Evolutionary conservation across 345 rosid species (phyloP).

Genomic region (Hibiscus mutabilis): DNA sequence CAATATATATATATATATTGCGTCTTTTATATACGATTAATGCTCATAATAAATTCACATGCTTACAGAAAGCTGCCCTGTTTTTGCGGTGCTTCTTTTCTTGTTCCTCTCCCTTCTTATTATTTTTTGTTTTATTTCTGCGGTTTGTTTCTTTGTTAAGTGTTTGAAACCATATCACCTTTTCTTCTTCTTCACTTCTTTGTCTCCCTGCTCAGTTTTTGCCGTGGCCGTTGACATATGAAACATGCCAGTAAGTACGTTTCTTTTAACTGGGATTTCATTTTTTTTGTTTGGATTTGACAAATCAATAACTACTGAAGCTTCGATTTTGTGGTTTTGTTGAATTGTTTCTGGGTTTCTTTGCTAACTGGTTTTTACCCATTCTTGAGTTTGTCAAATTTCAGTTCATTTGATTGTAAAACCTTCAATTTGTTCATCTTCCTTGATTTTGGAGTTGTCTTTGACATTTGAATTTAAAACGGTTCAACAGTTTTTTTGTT

Average conservation of each 20-base stretch:
- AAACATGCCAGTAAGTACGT: constrained; percentile 99
- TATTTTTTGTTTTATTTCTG: neutral
- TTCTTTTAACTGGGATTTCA: constrained; percentile 29
- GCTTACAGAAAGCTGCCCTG: constrained; percentile 33
- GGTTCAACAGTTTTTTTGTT: constrained; percentile 6
- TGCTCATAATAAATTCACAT: constrained; percentile 38
- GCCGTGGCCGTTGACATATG: constrained; percentile 47
- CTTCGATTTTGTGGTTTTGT: constrained; percentile 16
- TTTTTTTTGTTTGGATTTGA: neutral
- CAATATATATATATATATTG: neutral
- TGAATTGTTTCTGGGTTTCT: neutral
- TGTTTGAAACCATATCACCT: no score
- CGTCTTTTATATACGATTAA: constrained; percentile 58
- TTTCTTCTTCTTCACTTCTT: constrained; percentile 2
- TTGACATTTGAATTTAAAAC: neutral
- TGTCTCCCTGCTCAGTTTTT: constrained; percentile 9
- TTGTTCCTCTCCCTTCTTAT: constrained; percentile 8
- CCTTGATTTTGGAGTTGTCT: constrained; percentile 10
- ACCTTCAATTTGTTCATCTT: constrained; percentile 2
- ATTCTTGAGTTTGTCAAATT: neutral
- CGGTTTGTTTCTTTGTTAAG: constrained; percentile 3
- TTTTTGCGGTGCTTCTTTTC: constrained; percentile 25
- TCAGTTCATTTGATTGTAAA: neutral
- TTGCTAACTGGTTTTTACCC: neutral
- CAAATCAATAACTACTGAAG: constrained; percentile 20